Base-by-base conservation (phyloP, 2,329 filamentous ascomycete genomes). In the Alternaria triticimaculans region DNA sequence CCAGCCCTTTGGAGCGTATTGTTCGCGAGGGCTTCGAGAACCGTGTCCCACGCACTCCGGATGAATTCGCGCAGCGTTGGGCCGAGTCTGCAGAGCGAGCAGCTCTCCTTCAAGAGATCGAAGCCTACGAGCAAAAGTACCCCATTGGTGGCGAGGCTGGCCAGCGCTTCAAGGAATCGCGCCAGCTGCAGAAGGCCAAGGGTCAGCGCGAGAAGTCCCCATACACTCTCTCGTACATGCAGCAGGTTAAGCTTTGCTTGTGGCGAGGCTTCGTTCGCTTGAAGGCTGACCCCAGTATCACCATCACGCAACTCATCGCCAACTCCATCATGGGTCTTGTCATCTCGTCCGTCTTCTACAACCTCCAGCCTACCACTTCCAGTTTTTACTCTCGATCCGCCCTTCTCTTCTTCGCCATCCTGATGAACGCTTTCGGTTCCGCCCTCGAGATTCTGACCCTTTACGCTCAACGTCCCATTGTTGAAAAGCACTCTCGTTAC, bases 401-500 rank as follows among this genome's bases (percentile, higher is more conserved):
- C 48, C 85, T 97, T 23, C 84, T 97, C 56, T 97, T 97, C 87
- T 96, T 97, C 76, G 92, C 92, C 70, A 89, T 94, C 74, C 84
- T 97, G 64, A 89, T 96, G 83, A 96, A 96, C 79, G 93, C 92
- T 50, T 96, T 96, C 74, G 86, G 90, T 65, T 91, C 89, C 76
- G 91, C 91, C 60, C 86, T 96, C 43, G 93, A 96, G 85, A 96
- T 97, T 76, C 81, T 96, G 33, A 94, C 92, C 0, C 86, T 97
- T 5, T 97, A 96, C 76, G 88, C 92, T 3, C 94, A 97, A 86
- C 90, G 94, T 41, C 91, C 92, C 2, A 97, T 97, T 72, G 93
- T 97, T 64, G 93, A 97, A 77, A 97, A 97, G 78, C 94, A 97
- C 72, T 83, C 86, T 60, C 89, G 91, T 62, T 97, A 97, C 77